Evolutionary conservation across 352 stramenopile genomes (phyloP), one percentile per base, ranked within the genome.

Genomic region (Phytophthora vignae): DNA sequence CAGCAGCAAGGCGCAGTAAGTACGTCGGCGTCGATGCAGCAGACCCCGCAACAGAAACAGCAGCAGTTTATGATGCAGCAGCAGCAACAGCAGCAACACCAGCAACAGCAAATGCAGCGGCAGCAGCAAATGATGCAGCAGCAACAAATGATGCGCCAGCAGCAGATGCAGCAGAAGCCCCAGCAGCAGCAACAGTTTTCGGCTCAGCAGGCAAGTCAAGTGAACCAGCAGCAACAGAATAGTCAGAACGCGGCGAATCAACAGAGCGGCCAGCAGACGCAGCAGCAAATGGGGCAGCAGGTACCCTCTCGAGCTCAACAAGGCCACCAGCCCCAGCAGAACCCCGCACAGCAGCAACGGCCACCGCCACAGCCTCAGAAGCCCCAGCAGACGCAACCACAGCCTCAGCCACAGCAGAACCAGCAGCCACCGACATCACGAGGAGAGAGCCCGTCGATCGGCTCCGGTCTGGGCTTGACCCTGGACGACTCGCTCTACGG

Each of bases 401-500:
- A 36, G 29, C 29, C 61, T 7, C 69, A 81, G 49, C 46, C 54
- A 4, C 74, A 77, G 6, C 71, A 77, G 46, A 60, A 40, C 11
- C 68, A 78, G 48, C 69, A 71, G 53, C 55, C 55, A 2, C 31
- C 64, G 19, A 61, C 76, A 19, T 78, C 75, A 5, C 69, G 77
- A 59, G 75, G 61, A 55, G 81, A 91, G 54, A 92, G 64, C 44
- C 67, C 78, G 33, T 85, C 81, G 8, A 78, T 89, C 33, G 78
- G 46, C 33, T 87, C 83, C 19, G 75, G 79, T 10, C 68, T 91
- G 4, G 78, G 72, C 8, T 66, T 92, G 40, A 82, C 67, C 12
- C 61, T 92, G 42, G 85, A 93, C 52, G 85, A 93, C 64, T 87
- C 76, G 27, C 57, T 91, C 14, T 93, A 91, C 44, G 71, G 70